Evolutionary conservation across 371 early-diverging fungal species (phyloP), one percentile per base, ranked within the genome.

Genomic region (Saksenaea oblongispora): DNA sequence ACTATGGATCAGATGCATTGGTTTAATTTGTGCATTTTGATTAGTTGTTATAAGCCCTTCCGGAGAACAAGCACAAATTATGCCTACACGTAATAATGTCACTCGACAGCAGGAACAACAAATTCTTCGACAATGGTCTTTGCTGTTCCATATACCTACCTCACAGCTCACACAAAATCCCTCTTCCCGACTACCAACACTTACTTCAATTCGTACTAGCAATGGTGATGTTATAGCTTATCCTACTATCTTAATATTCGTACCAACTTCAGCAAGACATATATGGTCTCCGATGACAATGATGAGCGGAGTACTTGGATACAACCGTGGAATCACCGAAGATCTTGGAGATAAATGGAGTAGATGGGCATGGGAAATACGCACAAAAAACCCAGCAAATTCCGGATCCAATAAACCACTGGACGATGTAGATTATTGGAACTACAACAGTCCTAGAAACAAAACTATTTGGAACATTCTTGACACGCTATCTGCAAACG

Each of bases 261-360:
- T 73, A 8, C 64, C 75, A 5, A 73, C 76, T 0, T 64, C 71
- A 1, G 67, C 68, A 2, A 66, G 64, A 27, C 8, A 65, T n/a
- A 71, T 74, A 17, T 68, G 76, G 0, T 64, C 64, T 5, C 59
- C 69, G 1, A 63, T 76, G 54, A 68, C 79, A 28, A 79, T 75
- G 0, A 68, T 72, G 57, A 69, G 74, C 37, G 75, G 82, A 1
- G 27, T 73, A 7, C 61, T 73, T 31, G 63, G 67, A 0, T 64
- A 65, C 15, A 76, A 81, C 41, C 71, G 73, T 51, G 82, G 82
- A 1, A 59, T 67, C 22, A 67, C 71, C 11, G 78, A 79, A 41
- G 76, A 75, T 58, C 53, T 82, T 17, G 79, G 76, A 1, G 73
- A 79, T 34, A 71, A 74, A 62, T 78, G 78, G 76, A 58, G 63